A percentile compares a stretch with the other conserved stretches of the same genome.
Evolutionary conservation across 768 basidiomycete genomes (phyloP).

Genomic region (Tylopilus intermedius): DNA sequence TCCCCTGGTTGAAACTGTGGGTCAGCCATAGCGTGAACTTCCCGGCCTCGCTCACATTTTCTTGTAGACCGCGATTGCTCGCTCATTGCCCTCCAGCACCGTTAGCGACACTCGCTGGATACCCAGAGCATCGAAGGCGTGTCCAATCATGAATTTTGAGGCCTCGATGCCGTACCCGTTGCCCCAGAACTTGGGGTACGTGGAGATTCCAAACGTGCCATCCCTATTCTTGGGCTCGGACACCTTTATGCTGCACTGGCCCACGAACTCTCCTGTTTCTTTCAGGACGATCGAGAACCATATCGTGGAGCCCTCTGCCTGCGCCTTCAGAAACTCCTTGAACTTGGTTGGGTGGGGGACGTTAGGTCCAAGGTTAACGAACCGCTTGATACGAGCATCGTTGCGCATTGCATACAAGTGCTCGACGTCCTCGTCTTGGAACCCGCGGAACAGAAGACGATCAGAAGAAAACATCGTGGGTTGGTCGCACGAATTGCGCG

Average conservation of each 20-base stretch:
- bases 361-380: constrained; percentile 3
- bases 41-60: constrained; percentile 23
- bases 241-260: constrained; percentile 13
- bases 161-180: constrained; percentile 35
- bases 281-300: constrained; percentile 9
- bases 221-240: constrained; percentile 20
- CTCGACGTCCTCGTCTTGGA: constrained; percentile 6
- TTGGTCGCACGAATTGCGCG: background rate
- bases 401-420: constrained; percentile 7
- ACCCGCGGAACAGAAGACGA: constrained; percentile 9
- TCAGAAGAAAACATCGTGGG: constrained; percentile 7
- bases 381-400: constrained; percentile 3
- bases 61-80: constrained; percentile 24
- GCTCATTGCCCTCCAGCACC: constrained; percentile 17
- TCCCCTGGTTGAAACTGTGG: constrained; percentile 17
- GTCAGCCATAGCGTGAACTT: background rate
- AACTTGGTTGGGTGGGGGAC: constrained; percentile 3
- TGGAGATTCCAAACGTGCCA: constrained; percentile 20
- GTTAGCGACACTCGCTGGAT: constrained; percentile 29
- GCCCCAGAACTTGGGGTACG: constrained; percentile 25
- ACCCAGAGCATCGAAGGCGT: constrained; percentile 26
- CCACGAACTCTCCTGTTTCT: background rate
- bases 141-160: constrained; percentile 30
- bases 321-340: constrained; percentile 4
- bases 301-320: constrained; percentile 6